Evolutionary conservation across 495 filamentous ascomycete genomes (phyloP).

Genomic region (Mytilinidion resinicola): DNA sequence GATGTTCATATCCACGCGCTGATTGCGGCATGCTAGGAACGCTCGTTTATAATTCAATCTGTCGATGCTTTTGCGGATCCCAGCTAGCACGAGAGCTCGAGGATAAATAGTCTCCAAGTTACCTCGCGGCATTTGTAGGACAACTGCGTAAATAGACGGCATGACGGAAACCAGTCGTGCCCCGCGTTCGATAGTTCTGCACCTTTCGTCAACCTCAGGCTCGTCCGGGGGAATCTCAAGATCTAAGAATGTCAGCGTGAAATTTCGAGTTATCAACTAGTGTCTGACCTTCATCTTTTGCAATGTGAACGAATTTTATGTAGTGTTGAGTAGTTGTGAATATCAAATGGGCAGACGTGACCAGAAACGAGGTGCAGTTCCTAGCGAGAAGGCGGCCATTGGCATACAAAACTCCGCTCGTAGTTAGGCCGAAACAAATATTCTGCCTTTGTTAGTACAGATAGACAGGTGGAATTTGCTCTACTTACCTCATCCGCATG

Average conservation of each 20-base stretch:
- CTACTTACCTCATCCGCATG: constrained; percentile 17
- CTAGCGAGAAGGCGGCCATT: constrained; percentile 65
- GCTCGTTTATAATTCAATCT: constrained; percentile 73
- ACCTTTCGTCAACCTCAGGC: constrained; percentile 85
- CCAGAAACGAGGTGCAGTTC: constrained; percentile 84
- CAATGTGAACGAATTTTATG: constrained; percentile 86
- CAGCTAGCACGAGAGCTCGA: constrained; percentile 82
- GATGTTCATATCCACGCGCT: constrained; percentile 96
- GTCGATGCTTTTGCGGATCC: constrained; percentile 73
- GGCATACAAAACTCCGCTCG: constrained; percentile 69
- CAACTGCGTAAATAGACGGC: constrained; percentile 72
- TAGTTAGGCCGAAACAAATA: constrained; percentile 58
- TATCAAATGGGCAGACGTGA: constrained; percentile 77
- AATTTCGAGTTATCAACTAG: no score
- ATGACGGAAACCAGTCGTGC: constrained; percentile 81
- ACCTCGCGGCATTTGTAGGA: constrained; percentile 88
- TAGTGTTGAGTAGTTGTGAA: constrained; percentile 88
- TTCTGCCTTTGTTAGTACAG: constrained; percentile 5
- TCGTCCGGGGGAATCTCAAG: constrained; percentile 82
- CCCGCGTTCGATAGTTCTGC: constrained; percentile 86
- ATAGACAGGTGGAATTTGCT: constrained; percentile 8
- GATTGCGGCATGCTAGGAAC: constrained; percentile 80
- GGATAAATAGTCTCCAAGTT: constrained; percentile 95
- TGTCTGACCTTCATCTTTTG: constrained; percentile 53
- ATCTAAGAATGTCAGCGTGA: constrained; percentile 39